Percentiles rank a stretch among this genome's conserved stretches.
Conservation (phyloP, 176 grass and related monocot species). For the Metroxylon sagu region DNA sequence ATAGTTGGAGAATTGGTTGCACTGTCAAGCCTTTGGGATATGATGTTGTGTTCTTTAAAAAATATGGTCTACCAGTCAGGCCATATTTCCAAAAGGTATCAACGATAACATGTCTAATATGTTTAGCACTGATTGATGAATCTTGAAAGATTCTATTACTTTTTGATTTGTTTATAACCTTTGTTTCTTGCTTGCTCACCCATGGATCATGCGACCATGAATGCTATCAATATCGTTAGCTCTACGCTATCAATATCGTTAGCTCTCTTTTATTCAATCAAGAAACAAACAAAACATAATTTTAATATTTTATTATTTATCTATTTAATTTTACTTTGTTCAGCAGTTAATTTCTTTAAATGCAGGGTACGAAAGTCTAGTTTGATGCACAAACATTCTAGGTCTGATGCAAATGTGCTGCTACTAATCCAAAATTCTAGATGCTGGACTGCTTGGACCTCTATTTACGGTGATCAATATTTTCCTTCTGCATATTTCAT, state of each 20-base stretch:
- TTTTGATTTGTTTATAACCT: too few relatives aligned
- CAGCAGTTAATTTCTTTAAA: neutral
- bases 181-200: too few relatives aligned
- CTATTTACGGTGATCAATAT: slow-evolving; percentile 15
- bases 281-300: too few relatives aligned
- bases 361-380: slow-evolving; percentile 23
- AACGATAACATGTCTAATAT: too few relatives aligned
- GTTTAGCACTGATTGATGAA: too few relatives aligned
- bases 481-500: too few relatives aligned
- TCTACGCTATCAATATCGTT: too few relatives aligned
- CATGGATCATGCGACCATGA: too few relatives aligned
- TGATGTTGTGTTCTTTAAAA: slow-evolving; percentile 60
- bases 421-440: slow-evolving; percentile 19
- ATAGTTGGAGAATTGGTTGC: slow-evolving; percentile 39
- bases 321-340: neutral
- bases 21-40: slow-evolving; percentile 73
- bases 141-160: too few relatives aligned
- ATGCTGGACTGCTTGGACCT: slow-evolving; percentile 21
- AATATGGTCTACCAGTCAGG: slow-evolving; percentile 62
- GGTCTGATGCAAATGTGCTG: slow-evolving; percentile 15
- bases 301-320: slow-evolving; percentile 7
- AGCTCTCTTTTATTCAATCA: too few relatives aligned
- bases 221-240: too few relatives aligned
- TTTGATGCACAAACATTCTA: slow-evolving; percentile 10
- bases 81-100: slow-evolving; percentile 89